Conservation (phyloP, 352 stramenopile genomes). For the Thalassiosira exigua region DNA sequence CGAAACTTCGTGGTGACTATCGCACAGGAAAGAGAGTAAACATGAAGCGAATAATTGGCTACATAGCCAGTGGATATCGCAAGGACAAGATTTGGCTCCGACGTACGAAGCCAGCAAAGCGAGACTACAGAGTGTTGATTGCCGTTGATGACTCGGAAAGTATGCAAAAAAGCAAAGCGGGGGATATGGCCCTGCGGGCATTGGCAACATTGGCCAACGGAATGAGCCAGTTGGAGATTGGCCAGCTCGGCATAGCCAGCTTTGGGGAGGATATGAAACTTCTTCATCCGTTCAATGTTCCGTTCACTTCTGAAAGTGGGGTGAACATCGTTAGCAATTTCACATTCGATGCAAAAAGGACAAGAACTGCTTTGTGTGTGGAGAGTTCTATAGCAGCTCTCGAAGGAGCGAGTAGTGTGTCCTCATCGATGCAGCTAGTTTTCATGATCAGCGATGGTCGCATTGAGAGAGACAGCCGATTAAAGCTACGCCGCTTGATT, state of each 20-base stretch:
- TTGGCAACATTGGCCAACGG: slow-evolving; percentile 97
- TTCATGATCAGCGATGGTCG: slow-evolving; percentile 99
- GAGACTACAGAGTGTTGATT: slow-evolving; percentile 98
- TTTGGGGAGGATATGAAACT: slow-evolving; percentile 97
- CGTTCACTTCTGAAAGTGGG: slow-evolving; percentile 96
- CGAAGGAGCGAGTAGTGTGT: slow-evolving; percentile 79
- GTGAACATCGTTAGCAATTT: slow-evolving; percentile 94
- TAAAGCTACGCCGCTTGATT: slow-evolving; percentile 93
- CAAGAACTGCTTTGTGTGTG: slow-evolving; percentile 94
- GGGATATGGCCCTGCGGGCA: slow-evolving; percentile 93
- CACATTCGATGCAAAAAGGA: slow-evolving; percentile 96
- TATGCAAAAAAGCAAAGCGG: slow-evolving; percentile 97
- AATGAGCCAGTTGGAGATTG: slow-evolving; percentile 97
- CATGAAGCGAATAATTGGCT: slow-evolving; percentile 99
- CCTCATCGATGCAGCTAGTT: slow-evolving; percentile 92
- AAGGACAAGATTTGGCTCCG: slow-evolving; percentile 99
- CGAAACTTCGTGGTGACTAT: slow-evolving; percentile 98
- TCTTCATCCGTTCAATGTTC: slow-evolving; percentile 95
- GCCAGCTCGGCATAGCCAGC: slow-evolving; percentile 90
- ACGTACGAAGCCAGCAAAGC: slow-evolving; percentile 97
- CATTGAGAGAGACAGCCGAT: slow-evolving; percentile 96
- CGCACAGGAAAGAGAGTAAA: slow-evolving; percentile 99
- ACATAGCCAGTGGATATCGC: slow-evolving; percentile 99
- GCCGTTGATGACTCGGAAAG: slow-evolving; percentile 99
- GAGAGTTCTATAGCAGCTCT: slow-evolving; percentile 92